A percentile compares a stretch with the other conserved stretches of the same genome.
These are phyloP conservation scores for Kalanchoe fedtschenkoi DNA, from an alignment of 164 flowering plant species.

Conservation along the genomic window DNA sequence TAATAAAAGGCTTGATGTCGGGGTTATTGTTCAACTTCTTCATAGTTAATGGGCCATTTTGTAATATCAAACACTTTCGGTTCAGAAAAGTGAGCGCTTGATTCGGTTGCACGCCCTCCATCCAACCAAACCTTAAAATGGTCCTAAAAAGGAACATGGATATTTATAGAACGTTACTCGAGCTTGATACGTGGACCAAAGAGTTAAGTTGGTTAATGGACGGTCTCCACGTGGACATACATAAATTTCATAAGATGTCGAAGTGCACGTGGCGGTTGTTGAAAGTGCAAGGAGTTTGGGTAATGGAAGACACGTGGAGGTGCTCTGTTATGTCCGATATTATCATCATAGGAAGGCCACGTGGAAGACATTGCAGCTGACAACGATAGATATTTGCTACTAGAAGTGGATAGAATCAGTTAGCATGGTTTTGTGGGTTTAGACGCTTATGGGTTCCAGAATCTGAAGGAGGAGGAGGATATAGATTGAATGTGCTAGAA, in stretches of 20 bases:
- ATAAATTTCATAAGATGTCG: neutral
- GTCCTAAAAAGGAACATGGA: neutral
- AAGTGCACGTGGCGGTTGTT: neutral
- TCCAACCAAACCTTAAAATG: neutral
- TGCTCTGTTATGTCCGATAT: neutral
- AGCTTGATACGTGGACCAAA: neutral
- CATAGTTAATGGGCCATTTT: neutral
- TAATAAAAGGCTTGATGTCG: neutral
- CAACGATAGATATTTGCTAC: too few relatives aligned
- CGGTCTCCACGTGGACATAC: neutral
- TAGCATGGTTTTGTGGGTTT: neutral
- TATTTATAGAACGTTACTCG: neutral
- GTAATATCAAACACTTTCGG: constrained; percentile 1
- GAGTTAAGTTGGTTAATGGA: neutral
- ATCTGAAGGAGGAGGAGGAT: neutral
- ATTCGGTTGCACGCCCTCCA: neutral
- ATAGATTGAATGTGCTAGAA: neutral
- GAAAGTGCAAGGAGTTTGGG: neutral
- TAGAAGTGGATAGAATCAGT: neutral
- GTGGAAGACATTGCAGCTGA: neutral
- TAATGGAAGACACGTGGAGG: neutral
- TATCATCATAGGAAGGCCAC: neutral
- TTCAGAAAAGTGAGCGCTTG: neutral
- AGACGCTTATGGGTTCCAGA: too few relatives aligned
- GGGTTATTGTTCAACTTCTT: neutral